These are phyloP conservation scores for Lactifluus subvellereus DNA, from an alignment of 768 basidiomycete genomes.

Conservation along the genomic window DNA sequence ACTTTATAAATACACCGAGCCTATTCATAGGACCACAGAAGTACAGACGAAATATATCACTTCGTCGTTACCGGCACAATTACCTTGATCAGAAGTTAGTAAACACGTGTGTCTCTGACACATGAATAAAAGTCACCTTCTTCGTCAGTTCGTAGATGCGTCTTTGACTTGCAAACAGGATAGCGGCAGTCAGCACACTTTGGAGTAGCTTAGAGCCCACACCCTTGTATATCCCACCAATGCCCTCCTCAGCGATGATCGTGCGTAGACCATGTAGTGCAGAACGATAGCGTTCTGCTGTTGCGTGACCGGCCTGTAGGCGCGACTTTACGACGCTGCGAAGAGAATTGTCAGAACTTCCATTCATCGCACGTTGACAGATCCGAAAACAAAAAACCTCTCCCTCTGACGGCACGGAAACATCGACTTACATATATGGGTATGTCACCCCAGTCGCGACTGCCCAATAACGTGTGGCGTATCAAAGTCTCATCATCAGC, in stretches of 20 bases:
- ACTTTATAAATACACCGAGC: neutral
- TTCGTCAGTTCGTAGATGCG: slow-evolving; percentile 73
- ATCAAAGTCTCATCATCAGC: neutral
- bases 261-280: slow-evolving; percentile 69
- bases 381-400: neutral
- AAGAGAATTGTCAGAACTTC: slow-evolving; percentile 7
- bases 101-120: neutral
- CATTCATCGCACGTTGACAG: neutral
- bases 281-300: slow-evolving; percentile 67
- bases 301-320: slow-evolving; percentile 66
- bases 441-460: slow-evolving; percentile 54
- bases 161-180: slow-evolving; percentile 86
- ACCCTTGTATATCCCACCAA: slow-evolving; percentile 83
- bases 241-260: slow-evolving; percentile 73
- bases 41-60: neutral
- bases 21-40: neutral
- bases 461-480: slow-evolving; percentile 25
- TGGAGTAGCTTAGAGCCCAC: slow-evolving; percentile 85
- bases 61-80: slow-evolving; percentile 3
- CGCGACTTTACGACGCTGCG: slow-evolving; percentile 67
- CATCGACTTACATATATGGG: slow-evolving; percentile 57
- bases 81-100: slow-evolving; percentile 1
- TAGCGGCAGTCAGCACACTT: slow-evolving; percentile 88
- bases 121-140: slow-evolving; percentile 30
- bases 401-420: neutral